phyloP scores from a whole-genome alignment of 2,329 filamentous ascomycete genomes.

The Fusarium clavum region DNA sequence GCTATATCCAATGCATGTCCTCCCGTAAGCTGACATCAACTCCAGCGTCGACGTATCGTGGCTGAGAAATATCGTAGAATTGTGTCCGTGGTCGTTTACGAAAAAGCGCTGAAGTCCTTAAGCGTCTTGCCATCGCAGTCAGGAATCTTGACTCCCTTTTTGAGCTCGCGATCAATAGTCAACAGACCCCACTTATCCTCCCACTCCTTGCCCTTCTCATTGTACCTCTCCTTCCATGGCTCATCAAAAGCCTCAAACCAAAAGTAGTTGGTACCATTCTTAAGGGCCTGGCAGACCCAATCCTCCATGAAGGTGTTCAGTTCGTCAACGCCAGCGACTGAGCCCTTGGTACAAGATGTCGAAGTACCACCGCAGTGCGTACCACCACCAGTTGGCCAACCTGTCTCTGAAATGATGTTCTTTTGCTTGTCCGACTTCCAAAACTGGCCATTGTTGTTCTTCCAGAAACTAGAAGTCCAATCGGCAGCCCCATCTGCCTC shows the following conservation, averaged over 20 bases:
- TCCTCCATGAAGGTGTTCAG: slow-evolving; percentile 88
- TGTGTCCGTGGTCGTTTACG: slow-evolving; percentile 13
- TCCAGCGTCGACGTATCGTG: slow-evolving; percentile 7
- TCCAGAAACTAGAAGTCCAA: slow-evolving; percentile 90
- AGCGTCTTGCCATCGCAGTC: slow-evolving; percentile 83
- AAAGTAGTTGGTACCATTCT: slow-evolving; percentile 91
- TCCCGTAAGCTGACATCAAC: slow-evolving; percentile 12
- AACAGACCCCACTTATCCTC: slow-evolving; percentile 97
- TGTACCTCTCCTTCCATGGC: slow-evolving; percentile 88
- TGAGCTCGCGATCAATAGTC: slow-evolving; percentile 86
- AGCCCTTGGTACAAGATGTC: slow-evolving; percentile 70
- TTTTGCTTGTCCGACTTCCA: slow-evolving; percentile 71
- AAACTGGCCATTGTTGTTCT: slow-evolving; percentile 72
- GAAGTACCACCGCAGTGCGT: slow-evolving; percentile 73
- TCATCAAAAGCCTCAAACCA: slow-evolving; percentile 99
- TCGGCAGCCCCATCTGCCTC: slow-evolving; percentile 72
- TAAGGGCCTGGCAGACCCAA: slow-evolving; percentile 84
- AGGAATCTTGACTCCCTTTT: slow-evolving; percentile 85
- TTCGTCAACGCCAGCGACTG: slow-evolving; percentile 81
- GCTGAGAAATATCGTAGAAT: slow-evolving; percentile 1
- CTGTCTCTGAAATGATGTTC: slow-evolving; percentile 90
- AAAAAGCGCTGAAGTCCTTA: slow-evolving; percentile 28
- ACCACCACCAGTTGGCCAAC: slow-evolving; percentile 88
- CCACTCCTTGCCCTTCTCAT: slow-evolving; percentile 78
- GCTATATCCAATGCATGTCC: slow-evolving; percentile 28